Percentiles rank a stretch among this genome's conserved stretches.
Conservation (phyloP, 306 rosid species). For the Medicago arabica region DNA sequence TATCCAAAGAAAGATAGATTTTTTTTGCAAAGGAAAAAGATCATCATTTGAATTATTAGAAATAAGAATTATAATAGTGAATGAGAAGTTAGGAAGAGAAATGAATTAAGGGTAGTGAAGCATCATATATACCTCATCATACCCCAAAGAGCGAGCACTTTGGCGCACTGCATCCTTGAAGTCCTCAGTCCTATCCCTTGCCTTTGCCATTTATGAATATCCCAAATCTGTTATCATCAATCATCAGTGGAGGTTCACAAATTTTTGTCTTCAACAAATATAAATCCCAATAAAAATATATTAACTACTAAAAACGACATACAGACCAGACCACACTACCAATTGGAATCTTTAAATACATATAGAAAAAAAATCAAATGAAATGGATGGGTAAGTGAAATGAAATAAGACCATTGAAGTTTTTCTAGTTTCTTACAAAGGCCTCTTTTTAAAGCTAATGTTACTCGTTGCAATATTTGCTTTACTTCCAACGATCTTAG, state of each 20-base stretch:
- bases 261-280: not conserved
- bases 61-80: not conserved
- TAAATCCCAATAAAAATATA: not conserved
- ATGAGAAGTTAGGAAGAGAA: not conserved
- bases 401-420: not conserved
- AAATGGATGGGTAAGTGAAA: not conserved
- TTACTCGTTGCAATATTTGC: not conserved
- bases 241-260: not conserved
- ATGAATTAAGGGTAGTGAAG: not conserved
- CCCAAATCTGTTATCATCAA: not conserved
- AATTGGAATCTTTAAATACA: not conserved
- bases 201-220: slow-evolving; percentile 45
- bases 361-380: not conserved
- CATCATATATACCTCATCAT: slow-evolving; percentile 64
- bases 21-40: not conserved
- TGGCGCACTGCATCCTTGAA: slow-evolving; percentile 90
- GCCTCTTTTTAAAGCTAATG: not conserved
- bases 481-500: not conserved
- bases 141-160: slow-evolving; percentile 70
- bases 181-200: slow-evolving; percentile 87
- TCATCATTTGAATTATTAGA: not conserved
- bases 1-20: too few species aligned
- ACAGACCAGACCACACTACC: not conserved
- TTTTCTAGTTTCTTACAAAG: not conserved
- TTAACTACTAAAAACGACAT: not conserved